phyloP scores from a whole-genome alignment of 495 filamentous ascomycete genomes.

The Daldinia vernicosa region DNA sequence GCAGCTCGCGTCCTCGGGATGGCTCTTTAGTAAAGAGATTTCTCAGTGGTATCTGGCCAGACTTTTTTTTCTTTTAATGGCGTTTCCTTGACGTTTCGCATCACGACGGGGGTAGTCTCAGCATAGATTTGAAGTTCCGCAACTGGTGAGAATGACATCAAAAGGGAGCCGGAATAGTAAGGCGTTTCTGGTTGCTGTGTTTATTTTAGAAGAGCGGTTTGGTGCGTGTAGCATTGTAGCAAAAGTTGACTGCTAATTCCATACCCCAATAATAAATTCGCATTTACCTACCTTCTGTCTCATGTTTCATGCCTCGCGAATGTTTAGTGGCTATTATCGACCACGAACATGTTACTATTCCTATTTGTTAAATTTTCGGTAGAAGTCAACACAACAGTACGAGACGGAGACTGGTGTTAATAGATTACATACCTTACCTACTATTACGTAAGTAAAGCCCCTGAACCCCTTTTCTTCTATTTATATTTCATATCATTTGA shows the following conservation, averaged over 20 bases:
- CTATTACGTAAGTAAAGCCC: background rate
- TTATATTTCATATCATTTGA: background rate
- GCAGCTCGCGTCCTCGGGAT: conserved; percentile 47
- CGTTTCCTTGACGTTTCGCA: background rate
- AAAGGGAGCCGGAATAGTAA: conserved; percentile 8
- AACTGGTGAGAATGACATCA: conserved; percentile 27
- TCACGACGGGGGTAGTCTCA: background rate
- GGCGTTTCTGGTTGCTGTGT: conserved; percentile 25
- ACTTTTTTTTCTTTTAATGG: background rate
- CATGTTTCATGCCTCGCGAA: too few species aligned
- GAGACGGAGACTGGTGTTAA: background rate
- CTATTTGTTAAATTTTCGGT: background rate
- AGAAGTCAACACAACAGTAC: background rate
- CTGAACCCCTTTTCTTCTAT: background rate
- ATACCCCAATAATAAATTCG: conserved; percentile 29
- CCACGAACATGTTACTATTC: background rate
- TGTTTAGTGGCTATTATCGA: background rate
- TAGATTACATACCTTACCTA: background rate
- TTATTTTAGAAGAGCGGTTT: conserved; percentile 2
- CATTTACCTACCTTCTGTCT: background rate
- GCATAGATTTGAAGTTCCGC: conserved; percentile 8
- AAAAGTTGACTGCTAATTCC: conserved; percentile 13
- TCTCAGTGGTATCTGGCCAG: background rate
- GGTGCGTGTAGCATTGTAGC: conserved; percentile 20
- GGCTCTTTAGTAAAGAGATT: conserved; percentile 37